Base-by-base conservation (phyloP, 768 basidiomycete genomes). In the Cystofilobasidium ferigula region DNA sequence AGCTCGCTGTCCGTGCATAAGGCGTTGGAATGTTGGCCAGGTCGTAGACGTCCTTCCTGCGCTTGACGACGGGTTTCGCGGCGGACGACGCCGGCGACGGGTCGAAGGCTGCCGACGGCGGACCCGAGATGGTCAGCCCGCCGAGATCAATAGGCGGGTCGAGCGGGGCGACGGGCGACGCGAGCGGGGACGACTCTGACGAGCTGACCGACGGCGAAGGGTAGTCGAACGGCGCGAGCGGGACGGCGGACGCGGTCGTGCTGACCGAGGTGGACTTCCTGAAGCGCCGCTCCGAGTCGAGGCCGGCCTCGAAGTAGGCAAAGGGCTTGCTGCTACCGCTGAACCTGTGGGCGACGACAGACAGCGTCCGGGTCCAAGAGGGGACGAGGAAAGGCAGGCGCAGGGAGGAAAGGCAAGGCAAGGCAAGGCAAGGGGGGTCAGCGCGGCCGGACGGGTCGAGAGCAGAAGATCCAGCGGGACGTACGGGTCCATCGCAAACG, bases 231-330 rank as follows among this genome's bases (percentile, higher is more conserved):
- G 51, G 51, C 30, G 28, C 28, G 28, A 54, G 30, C 51, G 26
- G 51, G 30, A 16, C 26, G 51, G 4, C 10, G 14, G 9, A 10
- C 3, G 28, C 8, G 18, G 26, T 18, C 14, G 14, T 30, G 18
- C 6, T 22, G 51, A 22, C 26, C 51, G 51, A 54, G 28, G 16
- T 16, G 18, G 51, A 54, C 51, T 54, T 54, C 14, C 30, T 16
- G 30, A 54, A 54, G 28, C 51, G 51, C 28, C 51, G 51, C 30
- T 54, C 51, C 51, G 51, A 54, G 51, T 54, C 51, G 30, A 54
- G 51, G 2, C 51, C 51, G 2, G 51, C 18, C 51, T 54, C 51
- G 3, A 6, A n/a, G 30, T 54, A 54, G 28, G 7, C 8, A 22
- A 30, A 30, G 51, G 28, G 28, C 14, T 54, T 54, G 51, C 51